These are phyloP conservation scores for Microsporum canis DNA, from an alignment of 2,329 filamentous ascomycete genomes.

Conservation along the genomic window DNA sequence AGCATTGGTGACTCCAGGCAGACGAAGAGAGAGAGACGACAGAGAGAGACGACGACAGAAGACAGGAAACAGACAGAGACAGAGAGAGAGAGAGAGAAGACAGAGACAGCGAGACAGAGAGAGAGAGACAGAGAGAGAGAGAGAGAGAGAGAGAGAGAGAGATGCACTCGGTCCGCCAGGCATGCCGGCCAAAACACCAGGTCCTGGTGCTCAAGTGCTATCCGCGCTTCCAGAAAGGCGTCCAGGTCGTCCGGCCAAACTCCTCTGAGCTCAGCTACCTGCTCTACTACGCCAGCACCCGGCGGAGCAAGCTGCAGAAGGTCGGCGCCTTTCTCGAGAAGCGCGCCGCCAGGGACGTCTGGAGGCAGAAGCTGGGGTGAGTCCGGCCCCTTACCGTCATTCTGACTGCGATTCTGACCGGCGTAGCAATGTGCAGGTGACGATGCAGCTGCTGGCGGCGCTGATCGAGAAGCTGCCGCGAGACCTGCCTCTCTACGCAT, in stretches of 20 bases:
- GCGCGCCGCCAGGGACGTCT: conserved; percentile 84
- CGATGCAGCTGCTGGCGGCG: conserved; percentile 79
- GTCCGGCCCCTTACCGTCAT: conserved; percentile 22
- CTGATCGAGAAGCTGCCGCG: conserved; percentile 87
- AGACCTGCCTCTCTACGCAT: conserved; percentile 79
- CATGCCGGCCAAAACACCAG: conserved; percentile 84
- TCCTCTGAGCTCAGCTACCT: conserved; percentile 94
- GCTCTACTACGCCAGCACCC: conserved; percentile 90
- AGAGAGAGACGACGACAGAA: not conserved
- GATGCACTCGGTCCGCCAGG: conserved; percentile 50
- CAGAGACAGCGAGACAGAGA: too few relatives aligned
- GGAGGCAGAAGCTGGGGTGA: conserved; percentile 75
- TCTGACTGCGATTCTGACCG: conserved; percentile 7
- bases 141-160: not conserved
- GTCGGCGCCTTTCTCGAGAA: conserved; percentile 91
- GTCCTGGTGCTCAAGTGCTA: conserved; percentile 94
- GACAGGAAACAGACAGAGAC: not conserved
- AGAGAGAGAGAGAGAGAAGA: not conserved
- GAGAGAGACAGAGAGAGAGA: not conserved
- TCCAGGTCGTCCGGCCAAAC: conserved; percentile 88
- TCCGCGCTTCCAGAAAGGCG: conserved; percentile 79
- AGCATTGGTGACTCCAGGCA: too few relatives aligned
- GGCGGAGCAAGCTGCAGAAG: conserved; percentile 90
- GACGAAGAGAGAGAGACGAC: too few relatives aligned
- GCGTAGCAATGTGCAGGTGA: conserved; percentile 78